A percentile compares a stretch with the other conserved stretches of the same genome.
These are phyloP conservation scores for Stentor coeruleus DNA, from an alignment of 73 alveolate species.

Conservation along the genomic window DNA sequence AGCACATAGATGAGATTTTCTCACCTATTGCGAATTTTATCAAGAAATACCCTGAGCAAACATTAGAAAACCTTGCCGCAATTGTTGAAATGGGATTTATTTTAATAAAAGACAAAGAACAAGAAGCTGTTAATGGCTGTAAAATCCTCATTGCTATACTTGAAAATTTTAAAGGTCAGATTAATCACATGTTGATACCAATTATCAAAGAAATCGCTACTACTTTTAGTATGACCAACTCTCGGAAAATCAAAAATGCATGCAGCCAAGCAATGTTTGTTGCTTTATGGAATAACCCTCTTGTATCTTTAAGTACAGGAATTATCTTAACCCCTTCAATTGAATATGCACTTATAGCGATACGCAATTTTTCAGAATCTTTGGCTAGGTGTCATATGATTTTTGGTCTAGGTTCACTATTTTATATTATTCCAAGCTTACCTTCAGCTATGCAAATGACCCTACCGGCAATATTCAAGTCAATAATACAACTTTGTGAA, in stretches of 20 bases:
- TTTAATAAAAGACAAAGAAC: not conserved
- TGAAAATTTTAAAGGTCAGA: slow-evolving; percentile 3
- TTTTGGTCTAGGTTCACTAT: not conserved
- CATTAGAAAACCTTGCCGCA: not conserved
- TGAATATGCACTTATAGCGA: not conserved
- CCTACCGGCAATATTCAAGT: not conserved
- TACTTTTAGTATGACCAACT: not conserved
- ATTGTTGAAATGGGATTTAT: not conserved
- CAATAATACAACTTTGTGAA: not conserved
- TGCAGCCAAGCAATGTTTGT: not conserved
- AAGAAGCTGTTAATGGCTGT: not conserved
- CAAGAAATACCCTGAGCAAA: not conserved
- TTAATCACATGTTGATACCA: not conserved
- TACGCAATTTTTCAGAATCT: not conserved
- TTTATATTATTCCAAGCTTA: not conserved
- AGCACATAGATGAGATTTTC: not conserved
- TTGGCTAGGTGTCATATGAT: not conserved
- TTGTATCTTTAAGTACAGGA: too few species aligned
- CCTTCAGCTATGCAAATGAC: not conserved
- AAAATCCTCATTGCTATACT: slow-evolving; percentile 2
- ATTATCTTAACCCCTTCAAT: too few species aligned
- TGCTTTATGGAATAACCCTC: not conserved
- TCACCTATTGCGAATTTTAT: slow-evolving; percentile 8
- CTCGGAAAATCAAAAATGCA: not conserved
- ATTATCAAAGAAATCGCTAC: not conserved